Evolutionary conservation across 495 filamentous ascomycete species (phyloP).

Genomic region (Xylaria grammica): DNA sequence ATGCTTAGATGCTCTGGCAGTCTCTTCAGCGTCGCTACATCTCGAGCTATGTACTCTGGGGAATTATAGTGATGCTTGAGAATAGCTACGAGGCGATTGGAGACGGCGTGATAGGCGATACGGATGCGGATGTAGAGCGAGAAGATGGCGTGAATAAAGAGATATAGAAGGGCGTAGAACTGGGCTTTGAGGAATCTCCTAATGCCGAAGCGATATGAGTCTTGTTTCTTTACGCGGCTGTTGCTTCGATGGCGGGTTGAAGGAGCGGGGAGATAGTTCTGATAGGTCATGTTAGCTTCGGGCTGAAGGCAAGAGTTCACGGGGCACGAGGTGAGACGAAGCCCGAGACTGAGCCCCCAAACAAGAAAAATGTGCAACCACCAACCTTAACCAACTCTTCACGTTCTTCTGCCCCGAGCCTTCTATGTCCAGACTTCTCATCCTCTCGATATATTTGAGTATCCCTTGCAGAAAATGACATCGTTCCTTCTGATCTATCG

Average conservation of each 20-base stretch:
- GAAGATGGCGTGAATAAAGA: constrained; percentile 79
- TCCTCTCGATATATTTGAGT: constrained; percentile 67
- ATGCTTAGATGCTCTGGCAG: constrained; percentile 88
- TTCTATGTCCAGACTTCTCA: constrained; percentile 59
- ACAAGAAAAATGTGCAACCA: background rate
- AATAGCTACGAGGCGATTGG: constrained; percentile 75
- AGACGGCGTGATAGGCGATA: constrained; percentile 75
- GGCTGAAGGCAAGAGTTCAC: constrained; percentile 16
- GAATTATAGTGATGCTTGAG: constrained; percentile 92
- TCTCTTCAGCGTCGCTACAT: constrained; percentile 74
- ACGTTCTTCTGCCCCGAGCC: constrained; percentile 68
- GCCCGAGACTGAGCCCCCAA: no score
- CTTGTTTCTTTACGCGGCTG: constrained; percentile 33
- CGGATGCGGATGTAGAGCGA: constrained; percentile 83
- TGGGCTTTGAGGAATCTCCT: constrained; percentile 70
- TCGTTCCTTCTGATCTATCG: constrained; percentile 33
- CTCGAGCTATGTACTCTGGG: constrained; percentile 85
- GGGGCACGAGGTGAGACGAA: background rate
- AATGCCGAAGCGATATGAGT: constrained; percentile 57
- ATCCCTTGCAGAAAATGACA: constrained; percentile 61
- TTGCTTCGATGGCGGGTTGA: constrained; percentile 43
- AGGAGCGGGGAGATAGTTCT: constrained; percentile 75
- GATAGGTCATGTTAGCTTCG: constrained; percentile 26
- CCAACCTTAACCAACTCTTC: constrained; percentile 67
- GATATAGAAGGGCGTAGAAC: constrained; percentile 71